Conservation (phyloP, 1,284 basidiomycete species). For the Ganoderma sinense region DNA sequence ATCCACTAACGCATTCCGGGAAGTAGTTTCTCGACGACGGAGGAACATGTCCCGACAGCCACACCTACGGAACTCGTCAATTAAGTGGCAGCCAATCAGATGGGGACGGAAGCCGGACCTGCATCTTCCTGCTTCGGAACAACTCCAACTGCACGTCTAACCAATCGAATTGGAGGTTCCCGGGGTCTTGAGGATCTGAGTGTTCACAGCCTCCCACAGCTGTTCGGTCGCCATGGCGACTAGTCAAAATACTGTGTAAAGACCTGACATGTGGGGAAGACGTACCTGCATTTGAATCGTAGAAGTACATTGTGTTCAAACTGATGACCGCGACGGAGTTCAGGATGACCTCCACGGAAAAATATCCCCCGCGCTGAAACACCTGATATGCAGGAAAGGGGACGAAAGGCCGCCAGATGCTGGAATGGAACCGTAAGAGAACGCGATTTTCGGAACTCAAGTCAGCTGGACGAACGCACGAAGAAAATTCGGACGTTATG, state of each 20-base stretch:
- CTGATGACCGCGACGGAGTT: conserved; percentile 82
- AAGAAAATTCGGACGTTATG: conserved; percentile 79
- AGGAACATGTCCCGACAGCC: conserved; percentile 73
- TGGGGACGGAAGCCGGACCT: conserved; percentile 52
- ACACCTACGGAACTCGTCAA: conserved; percentile 40
- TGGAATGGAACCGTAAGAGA: conserved; percentile 40
- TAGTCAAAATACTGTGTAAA: conserved; percentile 25
- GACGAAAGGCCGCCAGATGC: conserved; percentile 87
- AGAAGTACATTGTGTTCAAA: conserved; percentile 94
- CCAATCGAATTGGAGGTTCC: conserved; percentile 90
- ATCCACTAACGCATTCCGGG: conserved; percentile 77
- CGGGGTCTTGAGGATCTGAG: conserved; percentile 72
- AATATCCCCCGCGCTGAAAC: conserved; percentile 89
- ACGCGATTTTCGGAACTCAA: conserved; percentile 9
- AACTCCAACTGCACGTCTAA: conserved; percentile 84
- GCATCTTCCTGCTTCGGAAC: conserved; percentile 80
- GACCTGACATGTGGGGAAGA: conserved; percentile 17
- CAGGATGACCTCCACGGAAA: conserved; percentile 83
- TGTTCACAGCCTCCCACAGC: conserved; percentile 75
- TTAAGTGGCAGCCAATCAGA: conserved; percentile 26
- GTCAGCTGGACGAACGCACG: conserved; percentile 52
- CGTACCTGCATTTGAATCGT: conserved; percentile 88
- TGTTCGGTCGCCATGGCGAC: conserved; percentile 36
- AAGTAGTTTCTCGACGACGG: conserved; percentile 87
- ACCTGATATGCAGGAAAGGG: conserved; percentile 84